phyloP scores from a whole-genome alignment of 345 rosid genomes.

The Ceriops tagal region DNA sequence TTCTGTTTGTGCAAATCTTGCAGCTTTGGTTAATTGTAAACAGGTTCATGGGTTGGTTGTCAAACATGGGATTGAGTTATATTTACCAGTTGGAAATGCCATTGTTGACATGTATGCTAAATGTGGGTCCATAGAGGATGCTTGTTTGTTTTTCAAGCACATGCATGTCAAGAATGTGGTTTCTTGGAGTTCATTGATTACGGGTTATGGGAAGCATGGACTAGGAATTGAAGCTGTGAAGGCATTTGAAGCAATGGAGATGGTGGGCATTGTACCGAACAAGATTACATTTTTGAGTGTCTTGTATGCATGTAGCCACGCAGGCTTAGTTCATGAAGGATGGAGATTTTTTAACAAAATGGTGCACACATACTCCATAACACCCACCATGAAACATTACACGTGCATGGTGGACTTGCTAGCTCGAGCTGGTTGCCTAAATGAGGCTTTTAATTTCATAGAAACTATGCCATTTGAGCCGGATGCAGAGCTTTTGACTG shows the following conservation, averaged over 20 bases:
- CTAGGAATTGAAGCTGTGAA: conserved; percentile 19
- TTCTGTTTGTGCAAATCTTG: conserved; percentile 23
- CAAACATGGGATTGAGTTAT: conserved; percentile 12
- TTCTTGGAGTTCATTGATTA: conserved; percentile 29
- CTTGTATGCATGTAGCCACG: conserved; percentile 28
- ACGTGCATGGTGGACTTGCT: conserved; percentile 30
- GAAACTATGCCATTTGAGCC: conserved; percentile 23
- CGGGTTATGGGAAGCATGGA: conserved; percentile 28
- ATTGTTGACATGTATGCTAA: conserved; percentile 31
- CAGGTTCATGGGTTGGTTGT: conserved; percentile 17
- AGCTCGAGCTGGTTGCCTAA: conserved; percentile 20
- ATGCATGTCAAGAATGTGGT: conserved; percentile 23
- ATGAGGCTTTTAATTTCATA: conserved; percentile 18
- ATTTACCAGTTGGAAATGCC: conserved; percentile 27
- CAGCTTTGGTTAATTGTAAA: conserved; percentile 11
- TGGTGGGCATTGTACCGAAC: conserved; percentile 16
- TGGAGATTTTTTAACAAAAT: conserved; percentile 10
- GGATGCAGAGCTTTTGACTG: conserved; percentile 23
- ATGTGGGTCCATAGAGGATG: conserved; percentile 22
- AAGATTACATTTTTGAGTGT: conserved; percentile 22
- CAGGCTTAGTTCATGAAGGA: conserved; percentile 24
- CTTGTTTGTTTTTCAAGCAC: conserved; percentile 15
- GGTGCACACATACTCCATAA: conserved; percentile 19
- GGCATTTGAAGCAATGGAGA: conserved; percentile 22
- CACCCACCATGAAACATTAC: conserved; percentile 26